A percentile compares a stretch with the other conserved stretches of the same genome.
Conservation (phyloP, 257 asterid genomes). For the Parsonsia alboflavescens region DNA sequence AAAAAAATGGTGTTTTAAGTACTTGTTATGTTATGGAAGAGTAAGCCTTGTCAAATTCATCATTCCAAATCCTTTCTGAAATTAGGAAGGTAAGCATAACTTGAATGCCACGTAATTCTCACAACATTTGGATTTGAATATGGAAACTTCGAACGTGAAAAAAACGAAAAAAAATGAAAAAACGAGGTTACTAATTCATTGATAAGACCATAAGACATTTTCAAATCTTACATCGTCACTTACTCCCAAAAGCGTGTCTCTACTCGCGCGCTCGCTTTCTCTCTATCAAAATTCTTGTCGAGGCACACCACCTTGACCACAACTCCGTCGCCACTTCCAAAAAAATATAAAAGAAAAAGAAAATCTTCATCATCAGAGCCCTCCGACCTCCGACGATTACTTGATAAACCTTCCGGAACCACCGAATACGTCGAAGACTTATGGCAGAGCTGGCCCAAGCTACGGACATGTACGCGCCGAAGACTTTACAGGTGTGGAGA, state of each 20-base stretch:
- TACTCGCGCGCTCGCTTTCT: not conserved
- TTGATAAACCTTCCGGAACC: not conserved
- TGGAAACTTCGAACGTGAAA: not conserved
- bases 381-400: not conserved
- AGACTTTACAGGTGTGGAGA: slow-evolving; percentile 78
- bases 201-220: not conserved
- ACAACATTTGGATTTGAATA: not conserved
- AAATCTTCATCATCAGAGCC: not conserved
- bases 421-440: not conserved
- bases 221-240: not conserved
- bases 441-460: slow-evolving; percentile 86
- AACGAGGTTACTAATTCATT: too few relatives aligned
- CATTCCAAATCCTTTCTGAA: not conserved
- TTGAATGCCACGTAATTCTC: not conserved
- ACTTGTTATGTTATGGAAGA: too few relatives aligned
- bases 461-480: slow-evolving; percentile 76
- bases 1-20: too few relatives aligned
- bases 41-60: not conserved
- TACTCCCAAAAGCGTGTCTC: slow-evolving; percentile 9
- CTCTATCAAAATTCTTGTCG: slow-evolving; percentile 11
- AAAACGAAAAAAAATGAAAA: not conserved
- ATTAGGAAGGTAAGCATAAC: slow-evolving; percentile 16
- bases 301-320: slow-evolving; percentile 24
- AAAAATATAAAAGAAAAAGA: not conserved
- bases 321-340: slow-evolving; percentile 15